These are phyloP conservation scores for Arthroderma uncinatum DNA, from an alignment of 2,329 filamentous ascomycete species.

Conservation along the genomic window DNA sequence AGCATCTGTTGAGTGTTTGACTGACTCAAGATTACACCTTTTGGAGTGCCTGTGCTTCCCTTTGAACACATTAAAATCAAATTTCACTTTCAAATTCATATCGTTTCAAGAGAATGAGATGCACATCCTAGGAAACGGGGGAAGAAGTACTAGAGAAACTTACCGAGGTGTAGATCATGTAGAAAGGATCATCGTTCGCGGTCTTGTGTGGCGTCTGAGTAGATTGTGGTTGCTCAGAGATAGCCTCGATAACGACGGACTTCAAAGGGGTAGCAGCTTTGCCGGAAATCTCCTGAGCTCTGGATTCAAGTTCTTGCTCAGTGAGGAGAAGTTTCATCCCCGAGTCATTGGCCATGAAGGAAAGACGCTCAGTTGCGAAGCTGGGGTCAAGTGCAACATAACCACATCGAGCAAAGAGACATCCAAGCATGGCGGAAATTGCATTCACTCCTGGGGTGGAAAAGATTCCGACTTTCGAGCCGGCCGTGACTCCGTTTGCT, in stretches of 20 bases:
- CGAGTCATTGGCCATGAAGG: slow-evolving; percentile 16
- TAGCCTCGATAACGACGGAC: not conserved
- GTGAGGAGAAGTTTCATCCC: slow-evolving; percentile 12
- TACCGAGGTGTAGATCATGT: slow-evolving; percentile 19
- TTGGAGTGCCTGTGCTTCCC: slow-evolving; percentile 25
- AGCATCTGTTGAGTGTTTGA: slow-evolving; percentile 16
- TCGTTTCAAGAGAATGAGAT: not conserved
- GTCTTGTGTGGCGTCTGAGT: slow-evolving; percentile 2
- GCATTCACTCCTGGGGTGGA: slow-evolving; percentile 16
- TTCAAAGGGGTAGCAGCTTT: not conserved
- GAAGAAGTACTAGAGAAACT: slow-evolving; percentile 4
- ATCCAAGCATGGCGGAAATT: slow-evolving; percentile 16
- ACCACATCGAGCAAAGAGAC: slow-evolving; percentile 11
- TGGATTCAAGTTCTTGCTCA: slow-evolving; percentile 8
- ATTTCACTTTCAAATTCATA: not conserved
- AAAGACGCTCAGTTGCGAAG: slow-evolving; percentile 18
- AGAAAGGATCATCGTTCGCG: slow-evolving; percentile 15
- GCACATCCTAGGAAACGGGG: not conserved
- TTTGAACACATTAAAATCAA: slow-evolving; percentile 10
- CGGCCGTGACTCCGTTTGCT: slow-evolving; percentile 9
- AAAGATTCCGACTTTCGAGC: slow-evolving; percentile 16
- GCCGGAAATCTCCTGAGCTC: slow-evolving; percentile 9
- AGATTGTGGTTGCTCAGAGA: slow-evolving; percentile 1
- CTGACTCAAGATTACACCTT: slow-evolving; percentile 30
- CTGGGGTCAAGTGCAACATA: slow-evolving; percentile 17